Base-by-base conservation (phyloP, 2,329 filamentous ascomycete species). In the Ceratocystis cacaofunesta region DNA sequence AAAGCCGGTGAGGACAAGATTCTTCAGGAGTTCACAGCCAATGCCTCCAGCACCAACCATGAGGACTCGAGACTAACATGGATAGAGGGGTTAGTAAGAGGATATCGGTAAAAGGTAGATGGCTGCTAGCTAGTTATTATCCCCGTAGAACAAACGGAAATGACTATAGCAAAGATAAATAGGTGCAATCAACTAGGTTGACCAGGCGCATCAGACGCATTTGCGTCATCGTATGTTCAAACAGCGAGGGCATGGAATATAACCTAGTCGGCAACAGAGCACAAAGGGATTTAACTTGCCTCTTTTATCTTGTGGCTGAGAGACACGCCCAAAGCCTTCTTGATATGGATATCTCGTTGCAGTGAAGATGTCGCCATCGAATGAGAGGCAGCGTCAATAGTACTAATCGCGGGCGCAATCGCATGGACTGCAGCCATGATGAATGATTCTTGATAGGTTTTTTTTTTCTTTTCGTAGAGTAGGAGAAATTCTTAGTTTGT, bases 1-100 rank as follows among this genome's bases (percentile, higher is more conserved):
- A 71, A 96, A 99, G 70, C 92, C 92, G 55, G 86, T 88, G 61
- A 96, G 85, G 57, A 92, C 90, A 66, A 99, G 85, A 75, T 97
- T 96, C 80, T 99, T 99, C 69, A 99, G 84, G 6, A 99, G 82
- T 77, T 99, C 94, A 77, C 94, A 99, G 71, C 94, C 94, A 73
- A 99, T 99, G 68, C 94, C 94, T 68, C 94, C 94, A 65, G 94
- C 94, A 71, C 94, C 94, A 66, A 99, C 92, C 80, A 99, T 90
- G 67, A 99, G 81, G 64, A 96, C 87, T 69, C 87, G 88, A 68
- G 90, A 84, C 91, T 96, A 76, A 28, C 6, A 46, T 46, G 25
- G n/a, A 52, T 19, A 22, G 2, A 48, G 15, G 50, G 17, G 55
- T 67, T 67, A 67, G 65, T 32, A 36, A 58, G 5, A 58, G 28